Conservation (phyloP, 73 alveolate species). For the Paramecium tetraurelia region DNA sequence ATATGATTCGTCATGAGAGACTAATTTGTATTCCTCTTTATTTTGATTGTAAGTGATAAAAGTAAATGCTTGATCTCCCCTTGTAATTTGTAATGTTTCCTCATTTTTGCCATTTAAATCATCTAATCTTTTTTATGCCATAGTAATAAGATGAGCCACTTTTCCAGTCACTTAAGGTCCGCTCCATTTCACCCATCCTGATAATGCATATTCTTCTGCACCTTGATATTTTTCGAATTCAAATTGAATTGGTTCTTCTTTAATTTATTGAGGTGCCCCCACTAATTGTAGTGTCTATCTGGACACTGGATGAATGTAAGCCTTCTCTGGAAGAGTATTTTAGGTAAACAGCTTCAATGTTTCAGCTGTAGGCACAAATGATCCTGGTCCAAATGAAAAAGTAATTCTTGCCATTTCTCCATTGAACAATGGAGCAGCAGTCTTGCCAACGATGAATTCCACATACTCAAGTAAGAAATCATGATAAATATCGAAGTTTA, state of each 20-base stretch:
- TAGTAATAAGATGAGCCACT: not conserved
- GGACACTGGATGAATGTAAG: constrained; percentile 23
- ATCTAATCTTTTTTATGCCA: constrained; percentile 36
- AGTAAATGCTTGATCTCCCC: not conserved
- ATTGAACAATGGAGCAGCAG: constrained; percentile 25
- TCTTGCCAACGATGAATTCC: constrained; percentile 17
- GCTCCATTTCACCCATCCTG: constrained; percentile 47
- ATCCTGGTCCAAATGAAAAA: constrained; percentile 42
- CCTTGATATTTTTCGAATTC: constrained; percentile 29
- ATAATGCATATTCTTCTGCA: constrained; percentile 30
- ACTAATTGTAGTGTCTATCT: constrained; percentile 8
- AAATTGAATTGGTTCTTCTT: not conserved
- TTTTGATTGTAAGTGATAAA: not conserved
- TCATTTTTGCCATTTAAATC: constrained; percentile 39
- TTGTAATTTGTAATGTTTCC: not conserved
- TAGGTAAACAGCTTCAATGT: not conserved
- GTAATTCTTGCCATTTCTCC: constrained; percentile 17
- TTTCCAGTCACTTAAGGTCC: constrained; percentile 13
- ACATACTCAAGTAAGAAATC: constrained; percentile 21
- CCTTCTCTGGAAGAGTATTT: constrained; percentile 22
- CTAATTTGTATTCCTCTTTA: not conserved
- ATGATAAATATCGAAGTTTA: not conserved
- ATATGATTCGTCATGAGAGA: not conserved
- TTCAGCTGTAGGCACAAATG: not conserved
- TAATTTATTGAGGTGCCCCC: not conserved